phyloP scores from a whole-genome alignment of 2,329 filamentous ascomycete genomes.

The Neurospora sp. region DNA sequence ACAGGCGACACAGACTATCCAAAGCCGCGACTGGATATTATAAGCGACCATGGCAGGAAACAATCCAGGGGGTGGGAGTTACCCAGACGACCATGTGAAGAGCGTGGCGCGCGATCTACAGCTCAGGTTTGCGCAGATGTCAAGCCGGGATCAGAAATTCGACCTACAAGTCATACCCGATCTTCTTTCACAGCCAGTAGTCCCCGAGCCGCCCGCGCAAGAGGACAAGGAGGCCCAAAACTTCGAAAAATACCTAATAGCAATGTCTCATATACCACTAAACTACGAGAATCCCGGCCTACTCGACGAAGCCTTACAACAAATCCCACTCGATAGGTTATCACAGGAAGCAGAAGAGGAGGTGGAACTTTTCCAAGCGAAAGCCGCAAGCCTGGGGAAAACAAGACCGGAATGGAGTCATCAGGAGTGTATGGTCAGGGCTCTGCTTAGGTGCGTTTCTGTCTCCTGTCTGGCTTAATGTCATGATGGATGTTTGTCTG shows the following conservation, averaged over 20 bases:
- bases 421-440: slow-evolving; percentile 89
- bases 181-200: background rate
- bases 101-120: background rate
- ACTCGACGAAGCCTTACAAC: slow-evolving; percentile 79
- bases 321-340: slow-evolving; percentile 80
- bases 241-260: slow-evolving; percentile 73
- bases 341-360: slow-evolving; percentile 94
- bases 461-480: background rate
- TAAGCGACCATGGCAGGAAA: background rate
- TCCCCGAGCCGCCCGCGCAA: slow-evolving; percentile 61
- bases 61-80: background rate
- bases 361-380: slow-evolving; percentile 73
- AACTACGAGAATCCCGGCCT: slow-evolving; percentile 96
- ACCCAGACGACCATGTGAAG: background rate
- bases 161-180: background rate
- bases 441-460: slow-evolving; percentile 65
- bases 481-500: slow-evolving; percentile 4
- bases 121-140: background rate
- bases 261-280: slow-evolving; percentile 75
- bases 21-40: background rate
- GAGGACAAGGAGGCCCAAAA: slow-evolving; percentile 59
- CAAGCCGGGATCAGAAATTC: background rate
- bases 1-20: background rate
- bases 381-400: slow-evolving; percentile 78
- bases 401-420: slow-evolving; percentile 87